Evolutionary conservation across 371 early-diverging fungal species (phyloP), one percentile per base, ranked within the genome.

Genomic region (Fennellomyces sp.): DNA sequence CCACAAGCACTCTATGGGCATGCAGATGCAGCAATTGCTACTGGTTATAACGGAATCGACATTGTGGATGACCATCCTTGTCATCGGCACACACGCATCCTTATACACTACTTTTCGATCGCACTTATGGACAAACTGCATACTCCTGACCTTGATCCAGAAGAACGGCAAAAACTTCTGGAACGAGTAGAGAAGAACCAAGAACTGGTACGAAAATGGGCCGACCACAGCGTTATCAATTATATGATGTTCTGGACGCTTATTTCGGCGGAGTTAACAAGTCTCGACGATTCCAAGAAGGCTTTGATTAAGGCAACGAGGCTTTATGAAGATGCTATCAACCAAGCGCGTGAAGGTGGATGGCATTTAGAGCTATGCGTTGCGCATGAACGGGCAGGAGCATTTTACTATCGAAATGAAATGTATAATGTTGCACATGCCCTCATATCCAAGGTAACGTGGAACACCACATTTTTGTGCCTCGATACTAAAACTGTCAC

Each of bases 1-100:
- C 69, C 76, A 5, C 55, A 73, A 12, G 70, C 70, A 0, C 70
- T 79, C 6, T 79, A 76, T 38, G 80, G 75, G 0, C 75, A 76
- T 28, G 71, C 68, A 10, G 68, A 76, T 1, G 47, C 69, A 17
- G 76, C 80, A 1, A 59, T 74, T 10, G 61, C 65, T 17, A 41
- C 68, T 3, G 80, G 80, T 0, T 66, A 65, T 17, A 56, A 42
- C 33, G 67, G 65, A 26, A 39, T 66, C 4, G 53, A 59, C 5
- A 65, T 64, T 0, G 55, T 63, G 7, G 66, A 70, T 26, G 52
- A 65, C 38, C 76, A 79, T 42, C 76, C 75, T 7, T 63, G 68
- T 27, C 70, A 70, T 29, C 60, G 75, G 3, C 70, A 76, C 21
- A 72, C 76, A 0, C 66, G 74, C 13, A 47, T 76, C 41, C 54